phyloP scores from a whole-genome alignment of 23 red algal genomes.

The Agarophyton chilense region DNA sequence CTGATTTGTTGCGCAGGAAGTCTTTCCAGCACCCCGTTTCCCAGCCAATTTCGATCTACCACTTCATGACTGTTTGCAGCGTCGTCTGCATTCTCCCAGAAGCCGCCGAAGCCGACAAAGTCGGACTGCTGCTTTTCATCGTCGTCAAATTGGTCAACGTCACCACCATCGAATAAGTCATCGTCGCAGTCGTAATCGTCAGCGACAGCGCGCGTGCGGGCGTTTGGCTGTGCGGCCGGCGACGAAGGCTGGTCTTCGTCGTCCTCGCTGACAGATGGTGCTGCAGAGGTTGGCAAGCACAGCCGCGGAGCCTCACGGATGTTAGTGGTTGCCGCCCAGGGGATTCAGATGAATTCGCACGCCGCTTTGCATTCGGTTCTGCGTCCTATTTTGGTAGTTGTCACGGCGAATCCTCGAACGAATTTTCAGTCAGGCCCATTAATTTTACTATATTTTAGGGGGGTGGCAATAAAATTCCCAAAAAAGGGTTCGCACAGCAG shows the following conservation, averaged over 20 bases:
- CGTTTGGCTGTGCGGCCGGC: not conserved
- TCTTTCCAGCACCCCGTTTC: slow-evolving; percentile 12
- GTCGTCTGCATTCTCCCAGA: slow-evolving; percentile 1
- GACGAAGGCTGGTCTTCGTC: not conserved
- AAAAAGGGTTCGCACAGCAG: too few relatives aligned
- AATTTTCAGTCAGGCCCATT: too few relatives aligned
- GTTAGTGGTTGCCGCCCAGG: slow-evolving; percentile 60
- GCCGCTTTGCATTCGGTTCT: slow-evolving; percentile 41
- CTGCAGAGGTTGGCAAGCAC: not conserved
- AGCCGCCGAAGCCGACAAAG: slow-evolving; percentile 28
- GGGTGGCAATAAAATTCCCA: too few relatives aligned
- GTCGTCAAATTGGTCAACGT: slow-evolving; percentile 31
- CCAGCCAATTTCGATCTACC: slow-evolving; percentile 3
- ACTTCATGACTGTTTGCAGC: not conserved
- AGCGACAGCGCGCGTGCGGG: slow-evolving; percentile 5
- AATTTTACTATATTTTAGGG: too few relatives aligned
- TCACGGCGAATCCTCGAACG: too few relatives aligned
- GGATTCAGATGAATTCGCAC: slow-evolving; percentile 54
- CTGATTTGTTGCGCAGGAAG: not conserved
- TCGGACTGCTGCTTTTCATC: not conserved
- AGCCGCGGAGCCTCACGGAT: slow-evolving; percentile 52
- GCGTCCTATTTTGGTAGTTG: too few relatives aligned
- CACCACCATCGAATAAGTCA: slow-evolving; percentile 57
- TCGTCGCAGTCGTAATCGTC: too few relatives aligned
- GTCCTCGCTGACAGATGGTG: slow-evolving; percentile 26